Base-by-base conservation (phyloP, 148 eudicot species). In the Rhododendron molle region DNA sequence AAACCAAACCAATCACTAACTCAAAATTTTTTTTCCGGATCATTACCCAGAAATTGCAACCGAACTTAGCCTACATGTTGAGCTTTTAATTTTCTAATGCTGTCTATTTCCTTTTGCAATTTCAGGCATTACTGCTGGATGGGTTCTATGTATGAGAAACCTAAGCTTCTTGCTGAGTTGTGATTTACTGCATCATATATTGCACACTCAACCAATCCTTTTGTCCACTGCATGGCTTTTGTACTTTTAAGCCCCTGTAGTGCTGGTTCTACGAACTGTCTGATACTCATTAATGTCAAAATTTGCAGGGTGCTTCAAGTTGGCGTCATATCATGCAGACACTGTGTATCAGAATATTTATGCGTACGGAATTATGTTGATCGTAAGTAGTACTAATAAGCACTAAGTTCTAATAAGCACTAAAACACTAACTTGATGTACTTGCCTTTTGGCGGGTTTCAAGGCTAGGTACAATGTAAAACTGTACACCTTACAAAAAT, bases 51-150 rank as follows among this genome's bases (percentile, higher is more conserved):
- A n/a, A n/a, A n/a, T n/a, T n/a, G n/a, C n/a, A n/a, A n/a, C n/a
- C n/a, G n/a, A n/a, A n/a, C n/a, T n/a, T n/a, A n/a, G n/a, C n/a
- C n/a, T n/a, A n/a, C n/a, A n/a, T n/a, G n/a, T n/a, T n/a, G n/a
- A n/a, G n/a, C n/a, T n/a, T n/a, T n/a, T n/a, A n/a, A n/a, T n/a
- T n/a, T n/a, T n/a, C n/a, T n/a, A n/a, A n/a, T 0, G 20, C 38
- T 49, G 15, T 28, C n/a, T 28, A 8, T 77, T 84, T 54, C 78
- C 40, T 86, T 60, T 47, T 87, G 84, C 80, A 38, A 85, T 91
- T 84, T 38, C 93, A 97, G 99, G 86, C 82, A 95, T 90, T 97
- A 94, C 91, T 97, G 99, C 91, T 85, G 93, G 87, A 90, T 79
- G 86, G 99, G 99, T 76, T 93, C 99, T 46, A 95, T 93, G 20